A percentile compares a stretch with the other conserved stretches of the same genome.
Evolutionary conservation across 306 rosid genomes (phyloP).

Genomic region (Quercus mongolica): DNA sequence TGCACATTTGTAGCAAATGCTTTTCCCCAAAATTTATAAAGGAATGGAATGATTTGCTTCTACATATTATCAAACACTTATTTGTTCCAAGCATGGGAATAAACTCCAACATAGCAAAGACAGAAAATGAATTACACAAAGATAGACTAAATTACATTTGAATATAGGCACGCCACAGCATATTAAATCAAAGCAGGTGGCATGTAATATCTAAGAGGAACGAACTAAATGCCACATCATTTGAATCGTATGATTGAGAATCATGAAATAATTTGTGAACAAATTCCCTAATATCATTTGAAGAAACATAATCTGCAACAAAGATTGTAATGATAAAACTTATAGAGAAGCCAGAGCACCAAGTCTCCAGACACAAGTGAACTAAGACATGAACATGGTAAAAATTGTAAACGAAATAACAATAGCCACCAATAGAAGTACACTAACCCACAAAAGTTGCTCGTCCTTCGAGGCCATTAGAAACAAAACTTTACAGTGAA

Average conservation of each 20-base stretch:
- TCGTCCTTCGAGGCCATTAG: not conserved
- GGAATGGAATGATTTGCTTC: too few species aligned
- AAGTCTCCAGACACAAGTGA: not conserved
- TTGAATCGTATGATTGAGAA: slow-evolving; percentile 38
- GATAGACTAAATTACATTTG: too few species aligned
- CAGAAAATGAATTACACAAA: too few species aligned
- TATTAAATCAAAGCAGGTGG: slow-evolving; percentile 40
- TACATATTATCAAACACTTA: too few species aligned
- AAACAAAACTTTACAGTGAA: not conserved
- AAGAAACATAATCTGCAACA: too few species aligned
- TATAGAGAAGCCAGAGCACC: too few species aligned
- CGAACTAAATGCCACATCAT: slow-evolving; percentile 89
- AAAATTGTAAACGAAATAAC: not conserved
- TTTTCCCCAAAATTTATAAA: slow-evolving; percentile 60
- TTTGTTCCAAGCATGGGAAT: too few species aligned
- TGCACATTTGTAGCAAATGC: slow-evolving; percentile 92
- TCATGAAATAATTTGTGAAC: slow-evolving; percentile 14
- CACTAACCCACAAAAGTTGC: not conserved
- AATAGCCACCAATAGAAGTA: not conserved
- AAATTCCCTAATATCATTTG: not conserved
- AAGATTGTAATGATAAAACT: too few species aligned
- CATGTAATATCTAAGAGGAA: slow-evolving; percentile 89
- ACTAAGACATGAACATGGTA: not conserved
- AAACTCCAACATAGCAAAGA: too few species aligned
- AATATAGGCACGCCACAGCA: too few species aligned